These are phyloP conservation scores for Bruguiera parviflora DNA, from an alignment of 345 rosid genomes.

Conservation along the genomic window DNA sequence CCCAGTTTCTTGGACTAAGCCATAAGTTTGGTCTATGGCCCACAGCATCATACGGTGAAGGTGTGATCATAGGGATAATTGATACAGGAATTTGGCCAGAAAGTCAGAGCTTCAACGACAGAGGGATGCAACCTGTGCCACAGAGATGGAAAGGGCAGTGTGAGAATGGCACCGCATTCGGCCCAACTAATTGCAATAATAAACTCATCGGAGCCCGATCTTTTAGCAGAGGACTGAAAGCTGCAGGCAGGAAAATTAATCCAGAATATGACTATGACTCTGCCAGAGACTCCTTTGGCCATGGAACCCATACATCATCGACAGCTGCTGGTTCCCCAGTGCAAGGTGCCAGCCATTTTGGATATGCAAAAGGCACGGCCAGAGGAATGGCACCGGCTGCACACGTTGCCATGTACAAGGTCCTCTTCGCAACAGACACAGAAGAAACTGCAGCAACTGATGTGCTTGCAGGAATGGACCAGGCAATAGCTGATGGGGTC, in stretches of 20 bases:
- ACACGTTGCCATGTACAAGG: constrained; percentile 27
- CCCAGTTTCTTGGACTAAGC: constrained; percentile 39
- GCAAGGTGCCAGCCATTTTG: constrained; percentile 17
- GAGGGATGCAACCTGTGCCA: constrained; percentile 14
- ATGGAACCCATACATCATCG: constrained; percentile 25
- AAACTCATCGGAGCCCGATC: constrained; percentile 26
- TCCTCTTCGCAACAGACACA: constrained; percentile 20
- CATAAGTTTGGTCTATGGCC: constrained; percentile 7
- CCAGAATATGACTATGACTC: constrained; percentile 22
- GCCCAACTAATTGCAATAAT: constrained; percentile 11
- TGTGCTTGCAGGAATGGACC: constrained; percentile 67
- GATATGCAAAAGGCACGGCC: constrained; percentile 27
- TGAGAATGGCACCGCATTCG: constrained; percentile 17
- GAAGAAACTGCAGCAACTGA: constrained; percentile 34
- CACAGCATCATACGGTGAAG: constrained; percentile 7
- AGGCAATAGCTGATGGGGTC: constrained; percentile 62
- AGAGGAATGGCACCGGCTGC: constrained; percentile 24
- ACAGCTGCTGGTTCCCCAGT: constrained; percentile 24
- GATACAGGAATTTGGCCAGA: constrained; percentile 28
- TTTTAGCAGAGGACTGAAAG: constrained; percentile 22
- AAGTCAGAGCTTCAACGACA: constrained; percentile 17
- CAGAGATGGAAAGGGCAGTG: constrained; percentile 23
- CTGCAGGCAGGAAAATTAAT: constrained; percentile 29
- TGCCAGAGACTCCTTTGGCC: constrained; percentile 11
- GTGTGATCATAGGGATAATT: constrained; percentile 18